Conservation (phyloP, 2,329 filamentous ascomycete species). For the Nothopassalora personata region DNA sequence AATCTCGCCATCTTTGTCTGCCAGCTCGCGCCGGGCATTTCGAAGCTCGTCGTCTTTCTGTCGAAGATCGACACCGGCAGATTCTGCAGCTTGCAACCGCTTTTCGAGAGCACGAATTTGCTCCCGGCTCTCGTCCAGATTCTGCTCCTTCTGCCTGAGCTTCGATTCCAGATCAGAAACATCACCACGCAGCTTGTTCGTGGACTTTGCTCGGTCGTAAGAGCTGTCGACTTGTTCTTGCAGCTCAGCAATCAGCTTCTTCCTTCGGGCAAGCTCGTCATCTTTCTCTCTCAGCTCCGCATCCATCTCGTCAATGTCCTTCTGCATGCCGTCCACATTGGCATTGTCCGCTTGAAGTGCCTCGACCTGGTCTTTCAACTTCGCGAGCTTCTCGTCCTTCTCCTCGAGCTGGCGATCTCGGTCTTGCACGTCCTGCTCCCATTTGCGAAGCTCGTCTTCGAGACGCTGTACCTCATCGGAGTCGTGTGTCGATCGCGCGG, state of each 20-base stretch:
- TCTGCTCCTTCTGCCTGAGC: constrained; percentile 32
- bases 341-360: constrained; percentile 26
- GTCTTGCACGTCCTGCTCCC: constrained; percentile 50
- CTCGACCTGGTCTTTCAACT: constrained; percentile 37
- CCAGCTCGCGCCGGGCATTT: constrained; percentile 49
- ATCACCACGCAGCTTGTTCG: constrained; percentile 35
- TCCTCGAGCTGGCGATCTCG: constrained; percentile 33
- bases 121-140: constrained; percentile 32
- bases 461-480: constrained; percentile 33
- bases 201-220: constrained; percentile 34
- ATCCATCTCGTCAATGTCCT: constrained; percentile 48
- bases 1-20: constrained; percentile 36
- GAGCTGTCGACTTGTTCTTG: constrained; percentile 28
- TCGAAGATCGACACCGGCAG: constrained; percentile 21
- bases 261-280: constrained; percentile 36
- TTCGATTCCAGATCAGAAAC: constrained; percentile 31
- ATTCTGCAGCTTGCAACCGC: constrained; percentile 25
- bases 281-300: constrained; percentile 47
- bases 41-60: constrained; percentile 49
- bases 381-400: constrained; percentile 49
- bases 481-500: constrained; percentile 28
- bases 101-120: constrained; percentile 32
- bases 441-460: constrained; percentile 46
- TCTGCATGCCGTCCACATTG: constrained; percentile 57
- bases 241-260: constrained; percentile 29